Base-by-base conservation (phyloP, 2,329 filamentous ascomycete species). In the Trichoderma sp. region DNA sequence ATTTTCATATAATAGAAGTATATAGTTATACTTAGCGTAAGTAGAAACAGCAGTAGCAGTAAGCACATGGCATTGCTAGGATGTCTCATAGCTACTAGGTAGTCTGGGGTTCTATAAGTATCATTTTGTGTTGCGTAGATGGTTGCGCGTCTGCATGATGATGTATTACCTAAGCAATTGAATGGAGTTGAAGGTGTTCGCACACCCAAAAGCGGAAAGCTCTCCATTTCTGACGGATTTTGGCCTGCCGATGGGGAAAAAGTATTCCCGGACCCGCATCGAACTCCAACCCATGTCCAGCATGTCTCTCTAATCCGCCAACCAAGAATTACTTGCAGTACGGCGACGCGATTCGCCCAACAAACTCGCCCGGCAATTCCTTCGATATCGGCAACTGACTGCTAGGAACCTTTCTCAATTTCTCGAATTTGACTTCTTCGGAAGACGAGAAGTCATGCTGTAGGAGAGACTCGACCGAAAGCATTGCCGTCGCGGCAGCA, bases 401-500 rank as follows among this genome's bases (percentile, higher is more conserved):
- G 7, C 21, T 3, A 21, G 17, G n/a, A 9, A 21, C 26, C 30
- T 41, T 21, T 17, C 21, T 10, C 45, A 7, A 14, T 14, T 43
- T 44, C 39, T 39, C 10, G 10, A 14, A 2, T 4, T 9, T 14
- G 10, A 39, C 4, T 30, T 9, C 30, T 9, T 9, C 6, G 7
- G 7, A 30, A 30, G 30, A 39, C 10, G 26, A 34, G 39, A 39
- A 58, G 63, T 45, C 47, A 66, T 66, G 64, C 64, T 54, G 45
- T 28, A 48, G 54, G 7, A 58, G 30, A 52, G 50, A 47, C 26
- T 48, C 59, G 59, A 59, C 47, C 63, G 34, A 24, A 66, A 39
- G 28, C 45, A 57, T 65, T 67, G 65, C 62, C 41, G 60, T 57
- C 34, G 65, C 65, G 19, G 48, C 55, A 21, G 26, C 44, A 67